Conservation (phyloP, 2,329 filamentous ascomycete genomes). For the Hortaea werneckii region DNA sequence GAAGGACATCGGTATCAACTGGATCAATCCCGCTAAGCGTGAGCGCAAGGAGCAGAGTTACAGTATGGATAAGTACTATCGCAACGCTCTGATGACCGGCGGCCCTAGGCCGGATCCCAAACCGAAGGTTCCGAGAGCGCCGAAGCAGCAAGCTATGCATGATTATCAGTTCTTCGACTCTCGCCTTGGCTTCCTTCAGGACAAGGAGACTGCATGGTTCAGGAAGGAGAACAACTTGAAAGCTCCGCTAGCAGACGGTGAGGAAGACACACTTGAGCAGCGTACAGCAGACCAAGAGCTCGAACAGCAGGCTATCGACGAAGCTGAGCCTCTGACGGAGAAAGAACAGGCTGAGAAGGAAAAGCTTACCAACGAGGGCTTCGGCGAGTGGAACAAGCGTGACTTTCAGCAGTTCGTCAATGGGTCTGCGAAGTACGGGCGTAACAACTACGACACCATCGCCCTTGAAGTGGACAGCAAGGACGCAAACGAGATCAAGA, state of each 20-base stretch:
- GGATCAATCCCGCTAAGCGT: slow-evolving; percentile 98
- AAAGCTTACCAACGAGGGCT: slow-evolving; percentile 69
- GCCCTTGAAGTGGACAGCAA: slow-evolving; percentile 88
- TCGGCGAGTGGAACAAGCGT: slow-evolving; percentile 88
- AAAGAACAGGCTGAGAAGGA: slow-evolving; percentile 84
- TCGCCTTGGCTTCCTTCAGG: slow-evolving; percentile 76
- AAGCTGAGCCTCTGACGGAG: slow-evolving; percentile 77
- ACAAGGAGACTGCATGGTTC: slow-evolving; percentile 91
- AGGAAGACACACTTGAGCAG: slow-evolving; percentile 76
- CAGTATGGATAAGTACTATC: slow-evolving; percentile 98
- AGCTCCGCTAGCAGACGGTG: slow-evolving; percentile 75
- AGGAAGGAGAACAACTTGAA: slow-evolving; percentile 96
- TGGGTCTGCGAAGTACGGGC: slow-evolving; percentile 84
- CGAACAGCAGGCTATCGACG: slow-evolving; percentile 88
- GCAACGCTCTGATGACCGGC: slow-evolving; percentile 76
- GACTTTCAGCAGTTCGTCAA: slow-evolving; percentile 99
- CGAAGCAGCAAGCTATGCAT: slow-evolving; percentile 83
- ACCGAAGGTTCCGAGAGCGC: slow-evolving; percentile 88
- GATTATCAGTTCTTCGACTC: slow-evolving; percentile 97
- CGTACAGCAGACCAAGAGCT: slow-evolving; percentile 78
- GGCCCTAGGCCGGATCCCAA: slow-evolving; percentile 72
- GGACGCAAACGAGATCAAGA: slow-evolving; percentile 70
- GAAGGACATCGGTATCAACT: slow-evolving; percentile 83
- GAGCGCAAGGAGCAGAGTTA: slow-evolving; percentile 97
- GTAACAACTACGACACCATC: slow-evolving; percentile 75